Conservation (phyloP, 805 yeast species). For the Spathaspora girioi region DNA sequence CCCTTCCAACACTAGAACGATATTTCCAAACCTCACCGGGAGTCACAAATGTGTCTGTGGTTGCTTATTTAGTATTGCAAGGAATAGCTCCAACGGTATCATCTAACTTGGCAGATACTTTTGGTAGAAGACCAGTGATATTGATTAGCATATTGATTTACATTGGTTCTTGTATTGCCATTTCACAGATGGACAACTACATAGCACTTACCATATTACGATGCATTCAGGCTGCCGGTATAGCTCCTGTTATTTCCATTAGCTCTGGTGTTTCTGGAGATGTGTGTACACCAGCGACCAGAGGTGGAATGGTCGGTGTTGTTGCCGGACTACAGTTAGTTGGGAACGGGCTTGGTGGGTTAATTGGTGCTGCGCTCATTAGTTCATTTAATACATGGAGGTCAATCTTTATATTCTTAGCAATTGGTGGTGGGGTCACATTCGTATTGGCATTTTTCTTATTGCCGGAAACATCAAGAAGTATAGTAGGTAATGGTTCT, state of each 20-base stretch:
- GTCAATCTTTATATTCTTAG: constrained; percentile 72
- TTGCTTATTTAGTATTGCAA: constrained; percentile 72
- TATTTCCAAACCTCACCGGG: constrained; percentile 56
- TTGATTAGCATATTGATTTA: constrained; percentile 53
- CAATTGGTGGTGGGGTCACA: constrained; percentile 56
- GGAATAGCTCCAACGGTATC: constrained; percentile 71
- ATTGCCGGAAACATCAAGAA: constrained; percentile 77
- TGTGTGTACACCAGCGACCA: constrained; percentile 55
- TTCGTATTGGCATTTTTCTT: constrained; percentile 17
- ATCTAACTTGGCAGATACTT: constrained; percentile 63
- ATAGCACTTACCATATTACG: constrained; percentile 64
- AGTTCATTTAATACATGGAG: constrained; percentile 50
- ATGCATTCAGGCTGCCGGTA: constrained; percentile 74
- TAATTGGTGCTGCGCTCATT: constrained; percentile 50
- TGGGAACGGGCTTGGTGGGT: constrained; percentile 78
- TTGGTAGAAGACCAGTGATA: constrained; percentile 71
- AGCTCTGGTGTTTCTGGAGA: constrained; percentile 74
- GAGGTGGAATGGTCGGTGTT: constrained; percentile 71
- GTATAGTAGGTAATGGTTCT: constrained; percentile 74
- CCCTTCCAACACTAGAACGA: constrained; percentile 53
- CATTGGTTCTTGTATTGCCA: constrained; percentile 59
- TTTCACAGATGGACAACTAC: constrained; percentile 56
- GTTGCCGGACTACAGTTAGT: constrained; percentile 62
- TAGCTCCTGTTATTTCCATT: constrained; percentile 72
- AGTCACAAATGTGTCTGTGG: constrained; percentile 65